Base-by-base conservation (phyloP, 768 basidiomycete genomes). In the Sarcomyxa edulis region DNA sequence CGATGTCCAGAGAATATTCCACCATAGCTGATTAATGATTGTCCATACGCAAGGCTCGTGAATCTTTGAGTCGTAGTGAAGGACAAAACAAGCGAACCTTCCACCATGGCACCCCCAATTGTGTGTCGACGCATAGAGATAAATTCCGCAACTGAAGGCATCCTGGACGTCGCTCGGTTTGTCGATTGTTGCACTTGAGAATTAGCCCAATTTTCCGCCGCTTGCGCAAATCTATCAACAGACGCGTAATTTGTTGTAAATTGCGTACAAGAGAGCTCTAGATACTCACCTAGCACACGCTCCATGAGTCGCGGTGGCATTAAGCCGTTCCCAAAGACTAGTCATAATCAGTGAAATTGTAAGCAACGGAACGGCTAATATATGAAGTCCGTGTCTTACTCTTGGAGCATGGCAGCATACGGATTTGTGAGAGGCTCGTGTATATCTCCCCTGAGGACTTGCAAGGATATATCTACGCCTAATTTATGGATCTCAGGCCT, bases 361-460 rank as follows among this genome's bases (percentile, higher is more conserved):
- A 8, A 9, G 33, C 2, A 2, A 21, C 20, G 9, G n/a, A n/a
- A n/a, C n/a, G n/a, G n/a, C n/a, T n/a, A n/a, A n/a, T n/a, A 7
- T 8, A 35, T 21, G 18, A 8, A 16, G 11, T 35, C 12, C 7
- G 3, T 12, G 19, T 10, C 39, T 31, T 35, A 54, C 52, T 51
- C 46, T 19, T 51, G 42, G 5, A 51, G 42, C 50, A 54, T 54
- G 8, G 26, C 26, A 7, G 50, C 52, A 27, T 51, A 45, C 3
- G 50, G 44, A 32, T 44, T 38, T 4, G 9, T 33, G 11, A 44
- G 40, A 11, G 32, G 26, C 24, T 48, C 38, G 21, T 47, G 19
- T 2, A 52, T 29, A 9, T 45, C 44, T 7, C 39, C 25, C 6
- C 40, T 37, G 3, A 35, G 18, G 7, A 35, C 33, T 6, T 11